A percentile compares a stretch with the other conserved stretches of the same genome.
Evolutionary conservation across 2,329 filamentous ascomycete species (phyloP).

Genomic region (Aureobasidium sp.): DNA sequence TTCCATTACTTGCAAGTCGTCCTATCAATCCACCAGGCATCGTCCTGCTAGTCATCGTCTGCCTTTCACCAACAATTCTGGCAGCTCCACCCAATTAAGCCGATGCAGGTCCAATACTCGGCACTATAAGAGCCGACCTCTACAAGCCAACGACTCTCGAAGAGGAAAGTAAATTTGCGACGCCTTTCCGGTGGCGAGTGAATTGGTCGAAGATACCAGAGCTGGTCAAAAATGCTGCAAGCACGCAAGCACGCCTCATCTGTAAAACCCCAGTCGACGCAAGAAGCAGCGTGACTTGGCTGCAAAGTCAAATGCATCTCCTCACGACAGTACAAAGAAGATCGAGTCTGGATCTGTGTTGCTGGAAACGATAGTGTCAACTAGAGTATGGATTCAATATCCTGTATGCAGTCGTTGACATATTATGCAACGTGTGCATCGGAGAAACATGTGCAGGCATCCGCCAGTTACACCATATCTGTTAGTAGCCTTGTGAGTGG

Average conservation of each 20-base stretch:
- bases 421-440: neutral
- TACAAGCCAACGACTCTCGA: neutral
- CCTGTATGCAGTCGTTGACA: neutral
- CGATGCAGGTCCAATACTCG: neutral
- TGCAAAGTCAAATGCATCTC: neutral
- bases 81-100: neutral
- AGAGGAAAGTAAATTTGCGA: neutral
- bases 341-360: neutral
- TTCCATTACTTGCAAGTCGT: neutral
- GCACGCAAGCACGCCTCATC: neutral
- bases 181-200: neutral
- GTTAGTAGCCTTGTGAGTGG: neutral
- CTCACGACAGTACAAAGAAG: too few species aligned
- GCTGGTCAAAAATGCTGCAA: neutral
- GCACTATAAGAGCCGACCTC: neutral
- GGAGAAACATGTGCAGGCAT: neutral
- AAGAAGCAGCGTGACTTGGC: neutral
- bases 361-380: neutral
- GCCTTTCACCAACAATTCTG: neutral
- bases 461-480: neutral
- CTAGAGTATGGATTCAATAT: neutral
- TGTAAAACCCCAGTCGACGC: too few species aligned
- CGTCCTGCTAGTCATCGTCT: neutral
- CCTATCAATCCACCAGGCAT: neutral
- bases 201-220: neutral